Conservation (phyloP, 1,284 basidiomycete genomes). For the Cutaneotrichosporon sp. region DNA sequence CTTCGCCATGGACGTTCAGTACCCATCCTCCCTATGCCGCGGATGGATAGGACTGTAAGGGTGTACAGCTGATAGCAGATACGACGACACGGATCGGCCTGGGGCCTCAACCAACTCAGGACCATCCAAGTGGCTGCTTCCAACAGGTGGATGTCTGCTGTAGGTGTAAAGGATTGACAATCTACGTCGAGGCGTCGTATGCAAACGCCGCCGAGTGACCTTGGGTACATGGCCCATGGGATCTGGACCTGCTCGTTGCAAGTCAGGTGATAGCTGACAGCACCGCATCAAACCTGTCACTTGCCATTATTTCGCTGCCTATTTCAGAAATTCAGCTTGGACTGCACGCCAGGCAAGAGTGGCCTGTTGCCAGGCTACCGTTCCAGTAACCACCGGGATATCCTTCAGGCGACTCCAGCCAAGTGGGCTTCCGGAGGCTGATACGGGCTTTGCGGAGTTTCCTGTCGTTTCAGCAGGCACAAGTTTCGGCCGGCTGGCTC, state of each 20-base stretch:
- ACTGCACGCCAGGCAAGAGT: no score
- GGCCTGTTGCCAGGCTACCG: no score
- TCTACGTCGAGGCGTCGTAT: neutral
- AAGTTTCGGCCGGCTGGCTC: no score
- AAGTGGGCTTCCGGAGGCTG: no score
- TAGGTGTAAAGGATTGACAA: slow-evolving; percentile 30
- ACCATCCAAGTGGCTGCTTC: slow-evolving; percentile 53
- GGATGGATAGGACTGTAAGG: neutral
- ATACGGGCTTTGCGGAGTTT: no score
- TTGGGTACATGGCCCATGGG: neutral
- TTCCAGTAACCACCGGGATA: no score
- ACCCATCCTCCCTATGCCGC: neutral
- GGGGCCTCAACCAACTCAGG: slow-evolving; percentile 45
- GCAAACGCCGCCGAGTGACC: neutral
- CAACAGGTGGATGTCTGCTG: slow-evolving; percentile 35
- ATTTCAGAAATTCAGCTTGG: no score
- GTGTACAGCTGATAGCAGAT: slow-evolving; percentile 27
- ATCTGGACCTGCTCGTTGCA: neutral
- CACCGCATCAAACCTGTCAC: neutral
- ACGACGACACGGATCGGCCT: slow-evolving; percentile 52
- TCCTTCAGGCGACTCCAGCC: no score
- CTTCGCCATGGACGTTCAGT: slow-evolving; percentile 52
- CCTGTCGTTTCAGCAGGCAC: no score
- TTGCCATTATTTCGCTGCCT: no score
- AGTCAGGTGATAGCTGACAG: neutral